phyloP scores from a whole-genome alignment of 2,329 filamentous ascomycete species.

The Penicillium griseofulvum region DNA sequence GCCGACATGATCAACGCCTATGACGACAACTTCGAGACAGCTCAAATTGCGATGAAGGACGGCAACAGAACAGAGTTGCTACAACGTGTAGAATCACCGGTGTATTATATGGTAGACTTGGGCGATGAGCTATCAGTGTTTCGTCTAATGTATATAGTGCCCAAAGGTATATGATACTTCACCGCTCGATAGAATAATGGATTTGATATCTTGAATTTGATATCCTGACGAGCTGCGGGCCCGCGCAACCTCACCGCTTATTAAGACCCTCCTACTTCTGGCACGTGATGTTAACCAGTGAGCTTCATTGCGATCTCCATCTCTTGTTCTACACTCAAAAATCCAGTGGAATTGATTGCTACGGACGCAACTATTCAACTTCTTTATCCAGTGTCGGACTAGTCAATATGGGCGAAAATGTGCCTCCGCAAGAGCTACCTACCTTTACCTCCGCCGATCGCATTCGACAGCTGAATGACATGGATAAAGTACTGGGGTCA shows the following conservation, averaged over 20 bases:
- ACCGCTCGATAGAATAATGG: slow-evolving; percentile 7
- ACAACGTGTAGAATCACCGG: not conserved
- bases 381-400: not conserved
- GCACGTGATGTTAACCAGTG: slow-evolving; percentile 11
- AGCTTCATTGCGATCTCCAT: not conserved
- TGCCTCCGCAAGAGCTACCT: slow-evolving; percentile 23
- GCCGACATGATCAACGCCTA: slow-evolving; percentile 39
- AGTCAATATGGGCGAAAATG: slow-evolving; percentile 23
- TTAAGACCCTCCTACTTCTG: slow-evolving; percentile 11
- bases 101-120: not conserved
- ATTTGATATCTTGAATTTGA: slow-evolving; percentile 22
- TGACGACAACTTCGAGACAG: not conserved
- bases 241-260: slow-evolving; percentile 12
- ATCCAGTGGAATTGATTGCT: not conserved
- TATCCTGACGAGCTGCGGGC: slow-evolving; percentile 13
- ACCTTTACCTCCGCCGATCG: slow-evolving; percentile 71
- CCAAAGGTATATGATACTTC: not conserved
- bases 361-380: not conserved
- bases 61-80: not conserved
- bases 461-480: slow-evolving; percentile 74
- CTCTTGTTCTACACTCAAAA: not conserved
- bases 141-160: not conserved
- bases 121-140: not conserved
- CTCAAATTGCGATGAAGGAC: not conserved
- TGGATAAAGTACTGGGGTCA: slow-evolving; percentile 60